These are phyloP conservation scores for Candida awuae DNA, from an alignment of 805 yeast genomes.

Conservation along the genomic window DNA sequence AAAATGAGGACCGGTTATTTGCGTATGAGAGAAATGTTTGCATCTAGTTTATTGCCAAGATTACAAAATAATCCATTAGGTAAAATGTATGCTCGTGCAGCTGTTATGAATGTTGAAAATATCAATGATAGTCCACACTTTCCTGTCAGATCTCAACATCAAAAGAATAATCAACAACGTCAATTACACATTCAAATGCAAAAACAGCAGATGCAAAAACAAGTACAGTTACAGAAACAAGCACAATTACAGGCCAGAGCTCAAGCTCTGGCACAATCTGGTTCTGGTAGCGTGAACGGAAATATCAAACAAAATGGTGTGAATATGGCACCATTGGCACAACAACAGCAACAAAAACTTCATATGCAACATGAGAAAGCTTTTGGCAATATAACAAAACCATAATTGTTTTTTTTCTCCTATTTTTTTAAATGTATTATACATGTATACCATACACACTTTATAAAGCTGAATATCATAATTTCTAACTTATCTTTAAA, in stretches of 20 bases:
- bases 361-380: too few relatives aligned
- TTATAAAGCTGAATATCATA: too few relatives aligned
- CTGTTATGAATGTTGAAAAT: constrained; percentile 63
- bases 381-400: too few relatives aligned
- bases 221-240: constrained; percentile 6
- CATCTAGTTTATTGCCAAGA: constrained; percentile 68
- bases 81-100: constrained; percentile 72
- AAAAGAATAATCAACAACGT: constrained; percentile 17
- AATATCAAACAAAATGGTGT: constrained; percentile 1
- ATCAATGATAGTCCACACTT: constrained; percentile 52
- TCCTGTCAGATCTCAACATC: constrained; percentile 44
- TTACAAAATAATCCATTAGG: constrained; percentile 55
- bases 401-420: too few relatives aligned
- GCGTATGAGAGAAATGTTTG: constrained; percentile 90
- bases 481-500: too few relatives aligned
- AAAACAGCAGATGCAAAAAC: constrained; percentile 13
- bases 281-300: constrained; percentile 6
- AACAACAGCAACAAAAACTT: constrained; percentile 5
- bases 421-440: too few relatives aligned
- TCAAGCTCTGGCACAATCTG: constrained; percentile 8
- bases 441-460: constrained; percentile 7
- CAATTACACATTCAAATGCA: constrained; percentile 11
- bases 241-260: constrained; percentile 1
- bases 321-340: neutral
- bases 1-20: constrained; percentile 65